Base-by-base conservation (phyloP, 108 stramenopile genomes). In the Discostella pseudostelligera region DNA sequence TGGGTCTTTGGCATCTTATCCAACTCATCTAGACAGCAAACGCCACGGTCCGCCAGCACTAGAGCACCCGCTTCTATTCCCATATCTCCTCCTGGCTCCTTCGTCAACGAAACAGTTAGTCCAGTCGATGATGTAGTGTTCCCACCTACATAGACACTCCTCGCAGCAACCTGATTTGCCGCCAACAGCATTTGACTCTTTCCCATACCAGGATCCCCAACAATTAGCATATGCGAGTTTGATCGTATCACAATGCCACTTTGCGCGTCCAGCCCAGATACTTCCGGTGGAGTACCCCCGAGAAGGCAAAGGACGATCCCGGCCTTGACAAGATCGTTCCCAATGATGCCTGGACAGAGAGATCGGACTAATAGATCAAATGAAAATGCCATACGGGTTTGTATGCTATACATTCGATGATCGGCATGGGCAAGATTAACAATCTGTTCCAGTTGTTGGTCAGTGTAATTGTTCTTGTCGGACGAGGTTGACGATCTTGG, bases 11-110 rank as follows among this genome's bases (percentile, higher is more conserved):
- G 73, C 95, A 98, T 94, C 68, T 99, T 99, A 76, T 99, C 99
- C 53, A 99, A 88, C 68, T 99, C 99, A 67, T 99, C 99, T 65
- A 99, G 96, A 76, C 96, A 98, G 70, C 96, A 97, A 8, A 97
- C 87, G 29, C 97, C 99, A 62, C 91, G 85, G 67, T 98, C 97
- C 0, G 95, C 94, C 36, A 99, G 69, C 7, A 99, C 96, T 37
- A 99, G 73, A 2, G 99, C 99, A 21, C 99, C 99, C 2, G 99
- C 99, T 72, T 98, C 96, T 39, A 98, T 87, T 16, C 89, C 93
- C 44, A 88, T 80, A 42, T 95, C 92, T 26, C 96, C 96, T 20
- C 93, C 85, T 36, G 84, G 72, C 61, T 97, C 98, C 67, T 95
- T 97, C 42, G 87, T 86, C 57, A 96, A 43, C 0, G 90, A 84